Evolutionary conservation across 257 asterid species (phyloP), one percentile per base, ranked within the genome.

Genomic region (Anisodus acutangulus): DNA sequence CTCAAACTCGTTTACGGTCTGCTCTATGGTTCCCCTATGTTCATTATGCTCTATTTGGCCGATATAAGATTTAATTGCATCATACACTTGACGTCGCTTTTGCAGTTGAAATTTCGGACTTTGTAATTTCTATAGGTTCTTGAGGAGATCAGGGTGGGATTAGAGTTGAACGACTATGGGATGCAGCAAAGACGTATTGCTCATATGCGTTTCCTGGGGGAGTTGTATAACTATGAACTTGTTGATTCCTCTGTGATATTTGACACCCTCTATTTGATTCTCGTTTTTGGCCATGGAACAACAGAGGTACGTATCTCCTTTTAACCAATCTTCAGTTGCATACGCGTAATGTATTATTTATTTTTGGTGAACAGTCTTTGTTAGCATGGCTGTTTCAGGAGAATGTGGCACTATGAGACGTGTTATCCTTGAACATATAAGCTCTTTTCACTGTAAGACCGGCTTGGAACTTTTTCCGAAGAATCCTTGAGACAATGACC

Each of bases 201-300:
- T 26, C 92, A 85, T 89, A n/a, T n/a, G 97, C 98, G 98, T 74
- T 94, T 97, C 91, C 79, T 95, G 87, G 99, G 99, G 82, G 99
- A 97, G 90, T 86, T 97, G 84, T 97, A 97, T 91, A 97, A 95
- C 90, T 97, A 97, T 85, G 96, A 95, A 87, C 98, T 93, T 86
- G 98, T 97, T 19, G 99, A 97, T 86, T 97, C 99, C 66, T 93
- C 98, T 82, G 97, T 97, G 87, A 93, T 97, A 59, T 97, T 97
- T 86, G 98, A 97, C 88, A 94, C 98, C 3, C 98, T 97, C 41
- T 89, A 91, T 87, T 90, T 95, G 88, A 90, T 95, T 86, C 93
- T 95, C 57, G 88, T 83, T 83, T 97, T 93, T 87, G 98, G 98
- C 86, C 93, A 97, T 91, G 98, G 98, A 84, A 93, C 97, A 60